Evolutionary conservation across 1,284 basidiomycete genomes (phyloP).

Genomic region (Cutaneotrichosporon sp.): DNA sequence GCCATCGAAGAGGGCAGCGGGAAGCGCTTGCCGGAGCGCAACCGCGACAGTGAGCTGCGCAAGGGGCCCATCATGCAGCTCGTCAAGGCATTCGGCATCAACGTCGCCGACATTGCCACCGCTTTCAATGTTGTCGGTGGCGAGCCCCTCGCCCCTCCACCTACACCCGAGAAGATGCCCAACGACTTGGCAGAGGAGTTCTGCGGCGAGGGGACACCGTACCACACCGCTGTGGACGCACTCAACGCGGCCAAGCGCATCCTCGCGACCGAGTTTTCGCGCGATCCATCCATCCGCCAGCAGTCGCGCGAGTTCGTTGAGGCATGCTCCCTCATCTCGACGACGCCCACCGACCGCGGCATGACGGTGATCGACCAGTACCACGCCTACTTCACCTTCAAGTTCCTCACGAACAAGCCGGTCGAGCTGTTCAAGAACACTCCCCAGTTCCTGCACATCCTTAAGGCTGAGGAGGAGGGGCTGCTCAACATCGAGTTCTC

Average conservation of each 20-base stretch:
- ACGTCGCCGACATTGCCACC: conserved; percentile 37
- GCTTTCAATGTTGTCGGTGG: conserved; percentile 43
- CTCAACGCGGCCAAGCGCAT: conserved; percentile 68
- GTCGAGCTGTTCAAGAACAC: conserved; percentile 68
- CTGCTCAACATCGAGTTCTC: conserved; percentile 76
- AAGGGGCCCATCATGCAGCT: conserved; percentile 45
- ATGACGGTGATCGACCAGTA: conserved; percentile 84
- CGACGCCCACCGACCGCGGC: conserved; percentile 90
- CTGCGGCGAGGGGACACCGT: conserved; percentile 37
- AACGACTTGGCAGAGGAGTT: conserved; percentile 51
- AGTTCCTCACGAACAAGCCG: conserved; percentile 85
- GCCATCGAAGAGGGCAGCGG: conserved; percentile 64
- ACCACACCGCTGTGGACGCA: conserved; percentile 35
- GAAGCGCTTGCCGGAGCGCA: conserved; percentile 40
- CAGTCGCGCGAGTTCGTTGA: conserved; percentile 78
- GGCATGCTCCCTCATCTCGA: conserved; percentile 73
- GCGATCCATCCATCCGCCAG: conserved; percentile 84
- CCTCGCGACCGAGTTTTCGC: conserved; percentile 85
- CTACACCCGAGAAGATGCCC: conserved; percentile 44
- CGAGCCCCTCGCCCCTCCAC: conserved; percentile 27
- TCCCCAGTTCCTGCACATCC: conserved; percentile 86
- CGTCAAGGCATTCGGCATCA: conserved; percentile 48
- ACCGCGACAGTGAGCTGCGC: conserved; percentile 32
- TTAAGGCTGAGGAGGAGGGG: conserved; percentile 85
- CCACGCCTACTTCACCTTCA: conserved; percentile 93